These are phyloP conservation scores for Gymnopus androsaceus DNA, from an alignment of 1,284 basidiomycete genomes.

Conservation along the genomic window DNA sequence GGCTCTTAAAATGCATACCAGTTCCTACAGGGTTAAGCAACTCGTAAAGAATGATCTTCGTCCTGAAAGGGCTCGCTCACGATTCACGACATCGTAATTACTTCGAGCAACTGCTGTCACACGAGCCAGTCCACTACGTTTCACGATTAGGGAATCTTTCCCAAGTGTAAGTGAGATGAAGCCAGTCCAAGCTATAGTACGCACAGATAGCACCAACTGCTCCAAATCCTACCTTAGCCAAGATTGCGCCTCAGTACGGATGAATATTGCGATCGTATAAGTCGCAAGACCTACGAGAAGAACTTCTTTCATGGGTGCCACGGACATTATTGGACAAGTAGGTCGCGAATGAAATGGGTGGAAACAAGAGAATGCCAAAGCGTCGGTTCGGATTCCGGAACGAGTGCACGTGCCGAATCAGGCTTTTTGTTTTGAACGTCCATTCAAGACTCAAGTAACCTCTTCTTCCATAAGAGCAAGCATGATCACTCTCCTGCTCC, in stretches of 20 bases:
- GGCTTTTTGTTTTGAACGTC: too few species aligned
- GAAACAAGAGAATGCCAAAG: too few species aligned
- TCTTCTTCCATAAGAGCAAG: too few species aligned
- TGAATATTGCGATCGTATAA: too few species aligned
- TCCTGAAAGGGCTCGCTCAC: conserved; percentile 2
- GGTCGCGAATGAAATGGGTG: too few species aligned
- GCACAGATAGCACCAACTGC: conserved; percentile 22
- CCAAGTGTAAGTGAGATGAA: background rate
- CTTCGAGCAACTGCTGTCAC: conserved; percentile 24
- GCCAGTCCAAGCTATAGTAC: background rate
- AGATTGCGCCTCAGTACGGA: too few species aligned
- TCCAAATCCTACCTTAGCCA: conserved; percentile 22
- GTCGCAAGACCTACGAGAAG: conserved; percentile 17
- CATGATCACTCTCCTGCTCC: too few species aligned
- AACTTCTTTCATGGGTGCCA: conserved; percentile 17
- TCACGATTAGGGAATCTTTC: conserved; percentile 17
- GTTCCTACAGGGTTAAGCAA: conserved; percentile 35
- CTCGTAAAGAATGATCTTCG: background rate
- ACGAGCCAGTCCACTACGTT: conserved; percentile 19
- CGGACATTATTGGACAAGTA: background rate
- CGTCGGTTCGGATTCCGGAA: too few species aligned
- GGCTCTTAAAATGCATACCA: conserved; percentile 20
- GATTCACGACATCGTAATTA: conserved; percentile 18
- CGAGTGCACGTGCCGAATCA: too few species aligned
- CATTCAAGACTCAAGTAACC: too few species aligned